Evolutionary conservation across 2,329 filamentous ascomycete genomes (phyloP).

Genomic region (Phaeosphaeriaceae sp.): DNA sequence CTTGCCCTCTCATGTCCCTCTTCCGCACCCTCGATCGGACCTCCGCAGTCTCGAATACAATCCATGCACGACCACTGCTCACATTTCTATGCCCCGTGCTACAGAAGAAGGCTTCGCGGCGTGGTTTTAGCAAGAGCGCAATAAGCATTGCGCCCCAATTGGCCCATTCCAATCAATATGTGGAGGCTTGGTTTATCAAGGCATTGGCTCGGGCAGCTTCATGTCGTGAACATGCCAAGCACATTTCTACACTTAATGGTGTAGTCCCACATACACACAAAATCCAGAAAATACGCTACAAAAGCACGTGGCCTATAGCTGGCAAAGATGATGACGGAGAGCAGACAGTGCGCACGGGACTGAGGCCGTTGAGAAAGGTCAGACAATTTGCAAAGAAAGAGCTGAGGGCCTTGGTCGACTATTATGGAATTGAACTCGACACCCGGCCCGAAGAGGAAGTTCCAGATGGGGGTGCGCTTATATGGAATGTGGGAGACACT

Average conservation of each 20-base stretch:
- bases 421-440: slow-evolving; percentile 48
- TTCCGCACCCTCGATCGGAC: slow-evolving; percentile 61
- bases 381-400: slow-evolving; percentile 50
- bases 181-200: slow-evolving; percentile 61
- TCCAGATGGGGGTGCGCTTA: slow-evolving; percentile 33
- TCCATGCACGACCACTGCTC: slow-evolving; percentile 35
- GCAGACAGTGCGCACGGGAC: slow-evolving; percentile 5
- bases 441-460: slow-evolving; percentile 35
- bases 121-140: slow-evolving; percentile 27
- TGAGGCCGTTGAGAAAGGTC: slow-evolving; percentile 29
- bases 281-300: slow-evolving; percentile 26
- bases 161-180: slow-evolving; percentile 40
- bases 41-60: slow-evolving; percentile 56
- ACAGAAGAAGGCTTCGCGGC: slow-evolving; percentile 7
- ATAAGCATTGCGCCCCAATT: slow-evolving; percentile 15
- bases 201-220: slow-evolving; percentile 60
- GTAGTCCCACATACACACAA: slow-evolving; percentile 1
- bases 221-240: slow-evolving; percentile 57
- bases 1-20: slow-evolving; percentile 68
- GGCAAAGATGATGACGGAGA: slow-evolving; percentile 16
- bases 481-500: slow-evolving; percentile 41
- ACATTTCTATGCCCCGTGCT: slow-evolving; percentile 41
- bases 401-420: slow-evolving; percentile 56
- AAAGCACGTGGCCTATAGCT: slow-evolving; percentile 10
- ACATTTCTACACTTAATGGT: slow-evolving; percentile 26